Evolutionary conservation across 805 yeast species (phyloP).

Genomic region (Blastobotrys attinorum): DNA sequence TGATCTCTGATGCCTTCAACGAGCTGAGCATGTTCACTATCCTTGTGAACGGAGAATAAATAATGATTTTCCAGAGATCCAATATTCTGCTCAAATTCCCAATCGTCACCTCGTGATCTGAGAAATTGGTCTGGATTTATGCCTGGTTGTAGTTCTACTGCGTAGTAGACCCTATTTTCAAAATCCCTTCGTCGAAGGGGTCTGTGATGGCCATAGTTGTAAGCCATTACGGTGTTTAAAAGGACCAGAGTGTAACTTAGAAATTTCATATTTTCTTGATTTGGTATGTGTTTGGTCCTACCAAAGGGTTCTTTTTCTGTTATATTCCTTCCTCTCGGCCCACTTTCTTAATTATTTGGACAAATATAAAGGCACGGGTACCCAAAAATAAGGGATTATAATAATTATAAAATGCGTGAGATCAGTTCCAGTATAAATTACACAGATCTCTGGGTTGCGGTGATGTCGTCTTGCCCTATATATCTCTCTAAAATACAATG

Average conservation of each 20-base stretch:
- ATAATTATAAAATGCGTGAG: too few relatives aligned
- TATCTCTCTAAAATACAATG: too few relatives aligned
- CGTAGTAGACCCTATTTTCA: conserved; percentile 46
- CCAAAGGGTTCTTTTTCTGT: too few relatives aligned
- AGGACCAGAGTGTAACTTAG: neutral
- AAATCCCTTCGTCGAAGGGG: conserved; percentile 37
- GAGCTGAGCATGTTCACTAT: conserved; percentile 15
- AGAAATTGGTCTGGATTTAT: conserved; percentile 15
- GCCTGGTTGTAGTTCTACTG: conserved; percentile 44
- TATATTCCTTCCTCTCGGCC: too few relatives aligned
- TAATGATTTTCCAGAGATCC: conserved; percentile 54
- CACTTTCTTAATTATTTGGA: too few relatives aligned
- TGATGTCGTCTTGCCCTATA: too few relatives aligned
- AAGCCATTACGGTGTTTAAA: neutral
- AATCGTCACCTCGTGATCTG: conserved; percentile 18
- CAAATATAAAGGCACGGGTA: too few relatives aligned
- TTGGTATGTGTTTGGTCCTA: too few relatives aligned
- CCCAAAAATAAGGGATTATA: too few relatives aligned
- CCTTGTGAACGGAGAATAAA: conserved; percentile 50
- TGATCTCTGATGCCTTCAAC: conserved; percentile 11
- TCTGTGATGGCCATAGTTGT: neutral
- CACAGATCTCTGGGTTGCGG: too few relatives aligned
- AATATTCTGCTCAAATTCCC: conserved; percentile 58
- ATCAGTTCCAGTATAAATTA: too few relatives aligned
- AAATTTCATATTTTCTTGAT: neutral